Percentiles rank a stretch among this genome's conserved stretches.
These are phyloP conservation scores for Micromonas commoda DNA, from an alignment of 139 green algal species.

Conservation along the genomic window DNA sequence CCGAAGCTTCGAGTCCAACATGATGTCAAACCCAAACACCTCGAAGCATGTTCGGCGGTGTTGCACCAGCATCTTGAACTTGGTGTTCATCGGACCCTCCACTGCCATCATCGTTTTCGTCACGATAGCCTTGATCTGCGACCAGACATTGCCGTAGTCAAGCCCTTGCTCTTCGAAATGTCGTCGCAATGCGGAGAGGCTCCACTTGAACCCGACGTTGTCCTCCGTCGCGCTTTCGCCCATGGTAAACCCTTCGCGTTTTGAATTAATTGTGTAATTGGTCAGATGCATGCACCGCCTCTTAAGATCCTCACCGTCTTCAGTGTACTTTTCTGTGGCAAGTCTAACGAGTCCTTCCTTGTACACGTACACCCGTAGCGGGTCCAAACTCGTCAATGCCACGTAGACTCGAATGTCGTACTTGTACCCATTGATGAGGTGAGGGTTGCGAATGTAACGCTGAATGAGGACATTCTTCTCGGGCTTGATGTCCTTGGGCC, in stretches of 20 bases:
- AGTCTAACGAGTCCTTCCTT: slow-evolving; percentile 61
- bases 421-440: slow-evolving; percentile 51
- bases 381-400: slow-evolving; percentile 57
- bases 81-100: slow-evolving; percentile 51
- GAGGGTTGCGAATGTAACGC: slow-evolving; percentile 59
- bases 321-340: slow-evolving; percentile 55
- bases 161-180: slow-evolving; percentile 37
- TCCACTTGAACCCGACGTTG: slow-evolving; percentile 44
- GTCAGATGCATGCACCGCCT: slow-evolving; percentile 61
- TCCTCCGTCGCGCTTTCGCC: slow-evolving; percentile 24
- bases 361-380: slow-evolving; percentile 59
- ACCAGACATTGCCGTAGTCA: slow-evolving; percentile 15
- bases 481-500: slow-evolving; percentile 28
- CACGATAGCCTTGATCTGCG: slow-evolving; percentile 48
- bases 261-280: slow-evolving; percentile 67
- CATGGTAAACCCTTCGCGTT: slow-evolving; percentile 20
- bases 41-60: slow-evolving; percentile 59
- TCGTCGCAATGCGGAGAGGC: slow-evolving; percentile 36
- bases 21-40: slow-evolving; percentile 66
- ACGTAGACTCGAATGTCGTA: slow-evolving; percentile 64
- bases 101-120: slow-evolving; percentile 45
- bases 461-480: slow-evolving; percentile 52
- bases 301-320: slow-evolving; percentile 44
- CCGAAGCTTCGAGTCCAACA: slow-evolving; percentile 53
- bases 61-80: slow-evolving; percentile 52